Base-by-base conservation (phyloP, 139 green algal genomes). In the Axilococcus clingmanii region DNA sequence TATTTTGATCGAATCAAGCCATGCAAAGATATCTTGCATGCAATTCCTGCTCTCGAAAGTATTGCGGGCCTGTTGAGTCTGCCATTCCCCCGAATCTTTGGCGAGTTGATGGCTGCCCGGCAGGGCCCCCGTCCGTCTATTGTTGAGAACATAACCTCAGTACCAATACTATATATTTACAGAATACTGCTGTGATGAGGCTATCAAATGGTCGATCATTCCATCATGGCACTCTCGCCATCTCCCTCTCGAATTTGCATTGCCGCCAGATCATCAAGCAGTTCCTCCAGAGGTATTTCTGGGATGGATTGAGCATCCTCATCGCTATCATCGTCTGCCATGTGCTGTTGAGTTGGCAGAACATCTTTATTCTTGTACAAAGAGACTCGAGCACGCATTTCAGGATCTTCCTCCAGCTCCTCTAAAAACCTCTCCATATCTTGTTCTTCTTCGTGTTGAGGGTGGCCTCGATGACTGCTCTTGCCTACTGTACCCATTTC, bases 211-310 rank as follows among this genome's bases (percentile, higher is more conserved):
- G n/a, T n/a, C n/a, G n/a, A n/a, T n/a, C n/a, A n/a, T n/a, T n/a
- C n/a, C n/a, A n/a, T 9, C 33, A 9, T 38, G 15, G 40, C 19
- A 7, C 25, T 44, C 24, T 42, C 11, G 59, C 54, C 20, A 48
- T 57, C 22, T 59, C 69, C 15, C 73, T 74, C 0, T 63, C 50
- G 24, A 85, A n/a, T 24, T 8, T 68, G 48, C 55, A 94, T 59
- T 12, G 43, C 72, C 42, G 78, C 73, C 64, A 96, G 69, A 33
- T 92, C 84, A 54, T 94, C 83, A 50, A 97, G 61, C 63, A 97
- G 73, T 75, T 95, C 88, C 28, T 97, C 89, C 55, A 97, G 71
- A 11, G 87, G 89, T 17, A 97, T 72, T 65, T 94, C 59, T 4
- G 76, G 68, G 12, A 78, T 35, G 3, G 48, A 22, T 17, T 78